Evolutionary conservation across 495 filamentous ascomycete species (phyloP).

Genomic region (Penicillium subrubescens): DNA sequence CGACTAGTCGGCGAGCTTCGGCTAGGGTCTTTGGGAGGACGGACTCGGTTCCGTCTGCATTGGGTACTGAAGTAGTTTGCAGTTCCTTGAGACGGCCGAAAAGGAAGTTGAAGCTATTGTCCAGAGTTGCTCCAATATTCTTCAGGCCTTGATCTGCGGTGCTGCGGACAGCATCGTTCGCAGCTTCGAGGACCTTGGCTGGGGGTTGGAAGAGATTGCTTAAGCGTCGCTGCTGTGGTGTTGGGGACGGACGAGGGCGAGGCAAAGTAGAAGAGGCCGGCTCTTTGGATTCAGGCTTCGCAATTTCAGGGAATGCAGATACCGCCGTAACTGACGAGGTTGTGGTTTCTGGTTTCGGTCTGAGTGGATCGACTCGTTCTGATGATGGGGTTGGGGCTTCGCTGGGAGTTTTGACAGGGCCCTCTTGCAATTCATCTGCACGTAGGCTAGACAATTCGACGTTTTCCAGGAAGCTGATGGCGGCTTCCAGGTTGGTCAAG

Average conservation of each 20-base stretch:
- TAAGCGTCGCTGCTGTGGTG: slow-evolving; percentile 63
- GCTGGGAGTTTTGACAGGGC: slow-evolving; percentile 59
- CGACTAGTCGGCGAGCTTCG: slow-evolving; percentile 85
- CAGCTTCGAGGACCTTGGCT: slow-evolving; percentile 74
- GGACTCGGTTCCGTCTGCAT: slow-evolving; percentile 39
- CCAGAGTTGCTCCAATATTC: slow-evolving; percentile 82
- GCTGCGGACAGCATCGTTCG: slow-evolving; percentile 78
- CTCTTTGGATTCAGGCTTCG: slow-evolving; percentile 38
- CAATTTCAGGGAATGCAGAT: slow-evolving; percentile 37
- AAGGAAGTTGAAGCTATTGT: slow-evolving; percentile 90
- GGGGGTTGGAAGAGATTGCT: slow-evolving; percentile 85
- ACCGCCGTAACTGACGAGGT: slow-evolving; percentile 39
- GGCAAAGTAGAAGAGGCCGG: slow-evolving; percentile 42
- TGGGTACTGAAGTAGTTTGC: slow-evolving; percentile 45
- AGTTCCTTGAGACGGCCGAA: slow-evolving; percentile 83
- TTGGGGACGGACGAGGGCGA: slow-evolving; percentile 42
- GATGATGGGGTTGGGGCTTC: slow-evolving; percentile 55
- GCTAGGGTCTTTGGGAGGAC: slow-evolving; percentile 85
- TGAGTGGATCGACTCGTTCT: slow-evolving; percentile 36
- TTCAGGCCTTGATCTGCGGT: slow-evolving; percentile 91
- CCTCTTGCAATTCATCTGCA: slow-evolving; percentile 71
- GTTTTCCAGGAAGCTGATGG: slow-evolving; percentile 95
- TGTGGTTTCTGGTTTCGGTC: slow-evolving; percentile 30
- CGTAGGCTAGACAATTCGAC: slow-evolving; percentile 91
- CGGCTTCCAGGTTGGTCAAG: slow-evolving; percentile 92